Conservation (phyloP, 2,329 filamentous ascomycete species). For the Fusarium napiforme region DNA sequence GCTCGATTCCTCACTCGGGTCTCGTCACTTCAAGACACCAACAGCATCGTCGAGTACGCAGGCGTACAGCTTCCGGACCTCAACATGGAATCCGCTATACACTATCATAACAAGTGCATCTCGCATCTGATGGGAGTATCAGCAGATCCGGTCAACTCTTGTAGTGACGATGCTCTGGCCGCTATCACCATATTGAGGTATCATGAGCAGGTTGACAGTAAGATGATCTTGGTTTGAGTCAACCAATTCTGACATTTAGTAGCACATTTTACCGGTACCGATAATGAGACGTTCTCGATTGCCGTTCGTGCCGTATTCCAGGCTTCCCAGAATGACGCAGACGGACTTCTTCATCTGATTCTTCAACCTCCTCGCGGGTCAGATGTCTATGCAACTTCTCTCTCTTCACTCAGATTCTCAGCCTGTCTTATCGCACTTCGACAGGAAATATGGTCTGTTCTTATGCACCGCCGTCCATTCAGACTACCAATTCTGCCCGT, state of each 20-base stretch:
- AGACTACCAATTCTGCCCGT: accelerated
- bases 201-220: neutral
- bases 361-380: neutral
- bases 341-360: neutral
- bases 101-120: neutral
- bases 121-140: accelerated
- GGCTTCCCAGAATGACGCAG: neutral
- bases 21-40: accelerated
- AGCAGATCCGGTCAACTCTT: neutral
- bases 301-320: neutral
- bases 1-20: neutral
- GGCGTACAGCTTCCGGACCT: accelerated
- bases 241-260: too few relatives aligned
- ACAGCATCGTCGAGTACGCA: accelerated
- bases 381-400: neutral
- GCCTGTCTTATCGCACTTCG: accelerated
- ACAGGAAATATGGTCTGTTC: accelerated
- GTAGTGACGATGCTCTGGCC: neutral
- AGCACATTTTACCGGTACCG: neutral
- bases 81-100: accelerated
- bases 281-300: neutral
- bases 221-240: too few relatives aligned
- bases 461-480: neutral
- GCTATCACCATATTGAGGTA: neutral
- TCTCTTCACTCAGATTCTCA: too few relatives aligned